Evolutionary conservation across 345 rosid genomes (phyloP), one percentile per base, ranked within the genome.

Genomic region (Aethionema arabicum): DNA sequence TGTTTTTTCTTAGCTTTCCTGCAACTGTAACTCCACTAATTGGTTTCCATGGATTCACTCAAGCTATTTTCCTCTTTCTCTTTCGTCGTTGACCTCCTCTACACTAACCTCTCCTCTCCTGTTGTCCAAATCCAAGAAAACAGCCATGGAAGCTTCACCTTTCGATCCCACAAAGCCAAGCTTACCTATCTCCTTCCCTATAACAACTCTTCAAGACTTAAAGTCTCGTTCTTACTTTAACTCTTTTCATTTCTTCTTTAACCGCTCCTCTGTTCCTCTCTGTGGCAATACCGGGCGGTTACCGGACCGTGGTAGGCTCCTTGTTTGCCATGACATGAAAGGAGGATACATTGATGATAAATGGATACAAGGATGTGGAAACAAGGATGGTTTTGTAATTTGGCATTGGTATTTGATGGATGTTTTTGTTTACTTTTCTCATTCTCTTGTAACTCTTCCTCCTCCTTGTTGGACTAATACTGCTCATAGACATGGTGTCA

Each of bases 371-470:
- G 96, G 98, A 10, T 91, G 96, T 38, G 52, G 11, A 29, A 81
- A 83, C 36, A 74, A 76, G 8, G 76, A 59, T 1, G 89, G 87
- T 14, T 91, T 77, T 38, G 79, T 83, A 29, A 76, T 88, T 37
- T 78, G 96, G 95, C 85, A 88, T 70, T 91, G 98, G 96, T 72
- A 87, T 69, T 79, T 87, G 83, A 84, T 91, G 70, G 96, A 91
- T 62, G 76, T 91, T 42, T 88, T 85, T 57, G 91, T 91, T 39
- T 84, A 87, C 56, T 91, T 91, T 52, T 78, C 98, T 1, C 96
- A 91, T 63, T 49, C 52, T 53, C 70, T 91, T 37, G 88, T 87
- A 21, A 82, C 95, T 11, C 63, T 91, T 74, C 96, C 96, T 10
- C 96, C 96, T 56, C 96, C 98, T 63, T 80, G 91, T 55, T 91